Evolutionary conservation across 257 asterid species (phyloP), one percentile per base, ranked within the genome.

Genomic region (Oldenlandia corymbosa): DNA sequence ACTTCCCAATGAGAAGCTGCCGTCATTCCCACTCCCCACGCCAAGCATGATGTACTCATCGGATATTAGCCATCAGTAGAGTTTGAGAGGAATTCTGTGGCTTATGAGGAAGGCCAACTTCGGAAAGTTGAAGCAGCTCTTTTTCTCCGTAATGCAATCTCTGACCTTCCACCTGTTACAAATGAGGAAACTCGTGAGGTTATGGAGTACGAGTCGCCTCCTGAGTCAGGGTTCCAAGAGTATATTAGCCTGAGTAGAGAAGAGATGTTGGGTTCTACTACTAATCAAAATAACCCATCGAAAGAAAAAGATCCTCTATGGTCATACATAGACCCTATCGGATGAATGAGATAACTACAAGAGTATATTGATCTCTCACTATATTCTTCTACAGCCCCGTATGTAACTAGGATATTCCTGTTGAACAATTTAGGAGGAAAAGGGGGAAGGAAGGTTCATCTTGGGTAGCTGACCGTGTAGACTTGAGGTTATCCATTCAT

Each of bases 11-110:
- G n/a, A 79, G 78, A 76, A 56, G 28, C 65, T 88, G 71, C 96
- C 96, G 2, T 90, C 79, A 34, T 91, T 91, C 81, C 96, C 98
- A 1, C 95, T 91, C 55, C 98, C 98, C n/a, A 81, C 94, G 1
- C n/a, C n/a, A n/a, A n/a, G n/a, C 95, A 91, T 34, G 98, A 91
- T 9, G 95, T 88, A 14, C 81, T 91, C 24, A 84, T 84, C 45
- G 83, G 48, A 58, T 75, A 88, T 70, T 84, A 95, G 94, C 92
- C 95, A 37, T 91, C 98, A 14, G 54, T 71, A 8, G 95, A 86
- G 61, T 91, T 91, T 64, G 96, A 81, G 84, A 77, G 96, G 39
- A 88, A 84, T 62, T 62, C 83, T 17, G 98, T 88, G n/a, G 98
- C 88, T 14, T 86, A 86, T 30, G 95, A 85, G 2, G 95, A 88